Evolutionary conservation across 2,329 filamentous ascomycete species (phyloP).

Genomic region (Hyphodiscus sp.): DNA sequence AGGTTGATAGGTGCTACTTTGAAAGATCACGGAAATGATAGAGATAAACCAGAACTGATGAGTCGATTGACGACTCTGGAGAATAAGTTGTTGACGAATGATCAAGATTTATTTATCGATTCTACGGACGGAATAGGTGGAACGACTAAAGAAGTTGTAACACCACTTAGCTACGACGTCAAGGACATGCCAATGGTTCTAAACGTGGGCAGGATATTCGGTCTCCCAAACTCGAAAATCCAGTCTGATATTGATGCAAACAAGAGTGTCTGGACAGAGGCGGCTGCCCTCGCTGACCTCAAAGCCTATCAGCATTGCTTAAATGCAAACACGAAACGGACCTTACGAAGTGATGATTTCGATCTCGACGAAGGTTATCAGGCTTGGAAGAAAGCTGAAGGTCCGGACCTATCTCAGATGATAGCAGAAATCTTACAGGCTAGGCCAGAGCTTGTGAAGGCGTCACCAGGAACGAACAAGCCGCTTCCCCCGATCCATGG

Average conservation of each 20-base stretch:
- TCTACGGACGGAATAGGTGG: slow-evolving; percentile 51
- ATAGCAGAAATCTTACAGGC: slow-evolving; percentile 85
- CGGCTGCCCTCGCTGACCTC: slow-evolving; percentile 81
- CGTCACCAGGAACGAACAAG: slow-evolving; percentile 42
- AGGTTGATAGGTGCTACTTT: slow-evolving; percentile 75
- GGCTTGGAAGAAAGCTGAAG: slow-evolving; percentile 85
- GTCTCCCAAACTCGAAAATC: slow-evolving; percentile 68
- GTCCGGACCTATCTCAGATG: slow-evolving; percentile 81
- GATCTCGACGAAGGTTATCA: slow-evolving; percentile 83
- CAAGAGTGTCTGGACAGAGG: slow-evolving; percentile 79
- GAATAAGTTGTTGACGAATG: slow-evolving; percentile 87
- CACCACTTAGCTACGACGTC: slow-evolving; percentile 83
- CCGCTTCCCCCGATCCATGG: slow-evolving; percentile 48
- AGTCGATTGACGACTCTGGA: slow-evolving; percentile 74
- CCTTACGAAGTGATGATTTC: slow-evolving; percentile 79
- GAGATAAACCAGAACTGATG: slow-evolving; percentile 79
- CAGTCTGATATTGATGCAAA: slow-evolving; percentile 84
- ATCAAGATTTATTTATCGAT: slow-evolving; percentile 74
- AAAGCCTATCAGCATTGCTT: slow-evolving; percentile 90
- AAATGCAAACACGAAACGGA: slow-evolving; percentile 68
- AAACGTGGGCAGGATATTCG: slow-evolving; percentile 80
- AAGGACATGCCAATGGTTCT: slow-evolving; percentile 96
- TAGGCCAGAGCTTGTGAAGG: slow-evolving; percentile 75
- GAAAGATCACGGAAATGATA: slow-evolving; percentile 76
- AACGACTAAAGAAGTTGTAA: slow-evolving; percentile 70